These are phyloP conservation scores for Zymoseptoria ardabiliae DNA, from an alignment of 2,329 filamentous ascomycete genomes.

Conservation along the genomic window DNA sequence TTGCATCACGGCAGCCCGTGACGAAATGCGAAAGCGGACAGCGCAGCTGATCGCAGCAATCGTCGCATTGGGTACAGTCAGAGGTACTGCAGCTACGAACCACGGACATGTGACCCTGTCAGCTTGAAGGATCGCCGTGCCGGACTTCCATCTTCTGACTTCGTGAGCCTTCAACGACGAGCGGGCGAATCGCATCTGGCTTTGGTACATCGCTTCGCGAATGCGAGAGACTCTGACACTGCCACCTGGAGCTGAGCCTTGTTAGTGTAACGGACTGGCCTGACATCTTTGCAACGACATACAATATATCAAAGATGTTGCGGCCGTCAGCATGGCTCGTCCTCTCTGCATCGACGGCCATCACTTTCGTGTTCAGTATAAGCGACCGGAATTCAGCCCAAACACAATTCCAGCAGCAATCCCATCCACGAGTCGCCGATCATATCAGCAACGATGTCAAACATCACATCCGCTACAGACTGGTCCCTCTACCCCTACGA, in stretches of 20 bases:
- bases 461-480: neutral
- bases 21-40: neutral
- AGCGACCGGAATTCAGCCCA: neutral
- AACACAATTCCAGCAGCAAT: neutral
- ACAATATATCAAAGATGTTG: neutral
- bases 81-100: neutral
- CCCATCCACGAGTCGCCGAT: neutral
- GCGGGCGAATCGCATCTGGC: neutral
- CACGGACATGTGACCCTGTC: neutral
- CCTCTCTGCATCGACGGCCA: neutral
- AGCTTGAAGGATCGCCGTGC: neutral
- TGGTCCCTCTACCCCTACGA: slow-evolving; percentile 24
- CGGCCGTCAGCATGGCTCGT: neutral
- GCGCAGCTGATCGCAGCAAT: neutral
- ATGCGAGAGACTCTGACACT: neutral
- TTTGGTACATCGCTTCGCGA: neutral
- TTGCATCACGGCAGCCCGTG: neutral
- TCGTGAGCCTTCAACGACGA: neutral
- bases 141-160: neutral
- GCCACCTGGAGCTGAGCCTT: neutral
- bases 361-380: neutral
- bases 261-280: neutral
- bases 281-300: neutral
- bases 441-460: slow-evolving; percentile 2
- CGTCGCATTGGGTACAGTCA: neutral